Evolutionary conservation across 345 rosid genomes (phyloP), one percentile per base, ranked within the genome.

Genomic region (Theobroma cacao): DNA sequence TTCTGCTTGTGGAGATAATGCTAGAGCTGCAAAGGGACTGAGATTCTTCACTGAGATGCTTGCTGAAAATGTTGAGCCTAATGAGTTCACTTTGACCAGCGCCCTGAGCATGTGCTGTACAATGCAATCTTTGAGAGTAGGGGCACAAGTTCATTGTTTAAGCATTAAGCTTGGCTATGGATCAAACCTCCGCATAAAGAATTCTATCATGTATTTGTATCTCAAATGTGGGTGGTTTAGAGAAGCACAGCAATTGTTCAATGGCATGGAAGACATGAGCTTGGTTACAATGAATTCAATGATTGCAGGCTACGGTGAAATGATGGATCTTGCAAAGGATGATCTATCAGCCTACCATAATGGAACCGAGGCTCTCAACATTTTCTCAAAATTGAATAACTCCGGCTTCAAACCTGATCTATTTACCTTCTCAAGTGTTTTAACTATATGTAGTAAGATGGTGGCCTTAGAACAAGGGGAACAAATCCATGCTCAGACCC

Each of bases 231-330:
- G 93, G 64, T 53, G 69, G 31, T 41, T 41, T 45, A 47, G 52
- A n/a, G 85, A 87, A 77, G 89, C 90, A 11, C 59, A 76, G 50
- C 75, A 74, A 43, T 60, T 87, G 75, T 86, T 89, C 66, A 58
- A 77, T 72, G 77, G 36, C 40, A 75, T 78, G 78, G 81, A 80
- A 65, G 31, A 58, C 48, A 72, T 73, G 63, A 82, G 84, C 84
- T 78, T 87, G 85, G 89, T 90, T 50, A 85, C 92, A 20, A 87
- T 88, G 91, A 90, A 89, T 71, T 84, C 90, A 20, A 79, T 90
- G 81, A 90, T 90, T 9, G 85, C 92, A 20, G 92, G 92, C 77
- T 81, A 86, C 75, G 88, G 86, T 31, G 89, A 86, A 63, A 83
- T 85, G 76, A 86, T 89, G 81, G 85, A 86, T 72, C 75, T 83